phyloP scores from a whole-genome alignment of 2,329 filamentous ascomycete genomes.

The Acrocalymma vagum region DNA sequence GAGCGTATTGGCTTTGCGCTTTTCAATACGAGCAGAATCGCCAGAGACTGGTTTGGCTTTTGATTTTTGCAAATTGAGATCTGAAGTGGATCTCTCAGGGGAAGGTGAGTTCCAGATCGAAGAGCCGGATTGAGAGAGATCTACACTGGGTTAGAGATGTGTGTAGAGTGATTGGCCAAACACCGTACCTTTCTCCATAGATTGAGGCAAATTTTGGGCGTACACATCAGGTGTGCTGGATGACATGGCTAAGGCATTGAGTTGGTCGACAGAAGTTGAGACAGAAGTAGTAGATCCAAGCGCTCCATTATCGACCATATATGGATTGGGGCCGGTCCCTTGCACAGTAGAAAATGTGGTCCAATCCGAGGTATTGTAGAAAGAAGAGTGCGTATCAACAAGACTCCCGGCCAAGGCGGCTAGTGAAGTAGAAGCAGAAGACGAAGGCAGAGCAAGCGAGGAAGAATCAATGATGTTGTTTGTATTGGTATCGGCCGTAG shows the following conservation, averaged over 20 bases:
- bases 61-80: constrained; percentile 29
- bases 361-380: constrained; percentile 34
- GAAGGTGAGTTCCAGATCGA: constrained; percentile 33
- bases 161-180: background rate
- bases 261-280: constrained; percentile 17
- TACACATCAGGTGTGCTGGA: constrained; percentile 19
- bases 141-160: constrained; percentile 27
- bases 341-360: constrained; percentile 29
- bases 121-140: constrained; percentile 35
- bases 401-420: constrained; percentile 24
- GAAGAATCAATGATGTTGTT: constrained; percentile 26
- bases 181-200: constrained; percentile 36
- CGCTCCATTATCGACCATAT: constrained; percentile 29
- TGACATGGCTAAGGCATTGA: constrained; percentile 27
- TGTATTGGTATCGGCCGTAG: constrained; percentile 29
- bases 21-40: constrained; percentile 49
- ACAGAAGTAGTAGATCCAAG: constrained; percentile 18
- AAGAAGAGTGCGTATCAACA: constrained; percentile 24
- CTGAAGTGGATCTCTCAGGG: constrained; percentile 30
- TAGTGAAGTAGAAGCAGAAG: constrained; percentile 33
- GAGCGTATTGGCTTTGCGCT: constrained; percentile 74
- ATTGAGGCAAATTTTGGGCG: constrained; percentile 25
- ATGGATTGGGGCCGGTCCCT: constrained; percentile 21
- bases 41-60: constrained; percentile 29
- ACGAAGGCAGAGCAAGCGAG: constrained; percentile 27